Evolutionary conservation across 352 stramenopile species (phyloP).

Genomic region (Albugo candida): DNA sequence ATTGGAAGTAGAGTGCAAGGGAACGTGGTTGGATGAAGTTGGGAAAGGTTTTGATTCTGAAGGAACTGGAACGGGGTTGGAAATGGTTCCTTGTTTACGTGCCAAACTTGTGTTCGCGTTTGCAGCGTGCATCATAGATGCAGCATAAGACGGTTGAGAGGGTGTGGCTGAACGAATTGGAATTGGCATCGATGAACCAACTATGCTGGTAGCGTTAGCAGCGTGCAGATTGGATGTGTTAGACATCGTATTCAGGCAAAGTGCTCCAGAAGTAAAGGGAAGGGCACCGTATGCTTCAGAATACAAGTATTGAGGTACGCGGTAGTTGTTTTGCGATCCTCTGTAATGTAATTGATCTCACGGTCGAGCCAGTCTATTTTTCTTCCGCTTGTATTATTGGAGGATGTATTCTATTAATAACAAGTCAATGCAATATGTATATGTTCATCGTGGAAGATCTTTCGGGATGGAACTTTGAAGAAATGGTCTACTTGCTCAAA

Average conservation of each 20-base stretch:
- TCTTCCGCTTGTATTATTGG: too few relatives aligned
- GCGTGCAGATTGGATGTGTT: constrained; percentile 57
- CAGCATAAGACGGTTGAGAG: constrained; percentile 12
- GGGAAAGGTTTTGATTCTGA: constrained; percentile 3
- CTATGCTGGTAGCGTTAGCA: constrained; percentile 57
- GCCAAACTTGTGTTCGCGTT: constrained; percentile 16
- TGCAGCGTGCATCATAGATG: constrained; percentile 12
- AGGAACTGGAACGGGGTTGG: constrained; percentile 9
- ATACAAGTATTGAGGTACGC: too few relatives aligned
- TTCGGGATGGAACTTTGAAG: too few relatives aligned
- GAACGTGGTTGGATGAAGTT: neutral
- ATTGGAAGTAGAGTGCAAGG: neutral
- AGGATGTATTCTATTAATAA: too few relatives aligned
- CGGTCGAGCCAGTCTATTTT: too few relatives aligned
- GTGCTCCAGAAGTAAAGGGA: too few relatives aligned
- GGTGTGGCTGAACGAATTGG: constrained; percentile 23
- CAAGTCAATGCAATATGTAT: too few relatives aligned
- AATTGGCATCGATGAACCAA: constrained; percentile 60
- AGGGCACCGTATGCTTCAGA: too few relatives aligned
- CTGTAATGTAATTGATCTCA: too few relatives aligned
- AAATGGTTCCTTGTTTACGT: constrained; percentile 26
- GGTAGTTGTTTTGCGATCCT: too few relatives aligned
- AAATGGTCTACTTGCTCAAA: too few relatives aligned
- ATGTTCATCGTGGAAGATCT: too few relatives aligned
- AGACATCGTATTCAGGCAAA: constrained; percentile 17